Conservation (phyloP, 1,284 basidiomycete genomes). For the Melanopsichium pennsylvanicum region DNA sequence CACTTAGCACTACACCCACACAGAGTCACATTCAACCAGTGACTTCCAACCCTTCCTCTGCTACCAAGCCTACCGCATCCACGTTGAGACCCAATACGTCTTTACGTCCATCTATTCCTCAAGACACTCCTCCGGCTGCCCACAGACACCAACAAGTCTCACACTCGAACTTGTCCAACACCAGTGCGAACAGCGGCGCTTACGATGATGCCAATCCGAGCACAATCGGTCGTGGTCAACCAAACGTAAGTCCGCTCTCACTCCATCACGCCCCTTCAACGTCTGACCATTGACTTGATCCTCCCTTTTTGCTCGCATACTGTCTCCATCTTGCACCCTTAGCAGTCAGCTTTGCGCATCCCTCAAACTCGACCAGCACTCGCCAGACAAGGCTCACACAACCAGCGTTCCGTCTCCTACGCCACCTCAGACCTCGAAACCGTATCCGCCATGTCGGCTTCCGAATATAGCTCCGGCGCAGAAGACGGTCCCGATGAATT, state of each 20-base stretch:
- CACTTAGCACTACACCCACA: slow-evolving; percentile 52
- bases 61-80: slow-evolving; percentile 16
- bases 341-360: slow-evolving; percentile 10
- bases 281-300: too few species aligned
- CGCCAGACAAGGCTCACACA: slow-evolving; percentile 34
- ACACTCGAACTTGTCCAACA: slow-evolving; percentile 17
- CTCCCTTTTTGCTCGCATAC: too few species aligned
- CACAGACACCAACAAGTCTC: slow-evolving; percentile 16
- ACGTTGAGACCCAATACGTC: slow-evolving; percentile 22
- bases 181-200: slow-evolving; percentile 10
- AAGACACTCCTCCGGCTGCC: slow-evolving; percentile 12
- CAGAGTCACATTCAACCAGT: slow-evolving; percentile 39
- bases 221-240: slow-evolving; percentile 34
- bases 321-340: too few species aligned
- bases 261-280: too few species aligned
- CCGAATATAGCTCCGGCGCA: slow-evolving; percentile 54
- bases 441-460: slow-evolving; percentile 46
- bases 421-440: slow-evolving; percentile 55
- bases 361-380: slow-evolving; percentile 26
- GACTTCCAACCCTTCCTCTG: slow-evolving; percentile 27
- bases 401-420: slow-evolving; percentile 48
- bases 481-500: slow-evolving; percentile 43
- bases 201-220: slow-evolving; percentile 24
- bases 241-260: slow-evolving; percentile 30
- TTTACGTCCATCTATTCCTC: slow-evolving; percentile 23